Evolutionary conservation across 129 eudicot species (phyloP).

Genomic region (Cynara cardunculus): DNA sequence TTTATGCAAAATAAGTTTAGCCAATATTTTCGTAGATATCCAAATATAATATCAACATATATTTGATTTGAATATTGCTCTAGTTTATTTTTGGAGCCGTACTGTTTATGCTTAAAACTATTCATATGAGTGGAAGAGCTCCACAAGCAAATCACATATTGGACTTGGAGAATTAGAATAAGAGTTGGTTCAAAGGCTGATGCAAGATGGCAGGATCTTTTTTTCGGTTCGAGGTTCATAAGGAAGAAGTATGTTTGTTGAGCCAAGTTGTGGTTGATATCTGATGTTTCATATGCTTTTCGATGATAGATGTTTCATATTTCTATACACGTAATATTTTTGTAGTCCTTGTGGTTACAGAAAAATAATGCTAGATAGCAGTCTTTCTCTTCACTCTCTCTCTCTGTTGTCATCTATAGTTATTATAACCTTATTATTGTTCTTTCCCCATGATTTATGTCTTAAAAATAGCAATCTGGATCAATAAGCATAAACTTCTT

Average conservation of each 20-base stretch:
- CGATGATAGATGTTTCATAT: neutral
- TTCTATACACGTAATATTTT: neutral
- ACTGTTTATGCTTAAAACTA: neutral
- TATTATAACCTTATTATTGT: neutral
- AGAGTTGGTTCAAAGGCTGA: constrained; percentile 5
- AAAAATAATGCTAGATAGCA: neutral
- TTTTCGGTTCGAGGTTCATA: constrained; percentile 1
- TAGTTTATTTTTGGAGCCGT: neutral
- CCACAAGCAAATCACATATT: neutral
- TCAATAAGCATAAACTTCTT: neutral
- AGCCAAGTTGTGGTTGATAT: neutral
- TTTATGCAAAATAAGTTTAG: neutral
- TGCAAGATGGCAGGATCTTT: neutral
- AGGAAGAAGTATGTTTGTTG: neutral
- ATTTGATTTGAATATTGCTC: neutral
- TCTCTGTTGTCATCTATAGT: neutral
- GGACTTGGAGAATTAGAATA: neutral
- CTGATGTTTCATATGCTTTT: neutral
- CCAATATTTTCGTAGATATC: neutral
- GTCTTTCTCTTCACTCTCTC: neutral
- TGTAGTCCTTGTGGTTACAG: neutral
- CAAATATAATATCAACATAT: neutral
- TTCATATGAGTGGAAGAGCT: neutral
- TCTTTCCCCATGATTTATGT: neutral
- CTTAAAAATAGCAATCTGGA: neutral